Conservation (phyloP, 441 rosid genomes). For the Rhodomyrtus psidioides region DNA sequence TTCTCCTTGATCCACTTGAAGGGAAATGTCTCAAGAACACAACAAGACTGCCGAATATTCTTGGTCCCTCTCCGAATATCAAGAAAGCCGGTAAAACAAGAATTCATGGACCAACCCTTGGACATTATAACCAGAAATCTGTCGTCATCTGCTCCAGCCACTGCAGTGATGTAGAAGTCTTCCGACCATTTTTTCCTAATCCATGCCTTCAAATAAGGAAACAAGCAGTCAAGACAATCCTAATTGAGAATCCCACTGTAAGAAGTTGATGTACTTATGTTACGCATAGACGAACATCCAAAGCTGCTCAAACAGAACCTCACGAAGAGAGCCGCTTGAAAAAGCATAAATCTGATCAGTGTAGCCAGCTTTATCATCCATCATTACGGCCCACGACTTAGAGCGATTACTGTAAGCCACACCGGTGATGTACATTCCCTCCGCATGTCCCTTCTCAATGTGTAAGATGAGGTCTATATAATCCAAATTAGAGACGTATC, state of each 20-base stretch:
- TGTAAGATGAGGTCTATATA: background rate
- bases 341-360: background rate
- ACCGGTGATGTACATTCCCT: background rate
- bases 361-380: background rate
- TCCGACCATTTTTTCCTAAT: constrained; percentile 6
- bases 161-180: constrained; percentile 4
- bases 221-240: background rate
- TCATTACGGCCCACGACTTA: background rate
- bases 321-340: background rate
- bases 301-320: background rate
- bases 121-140: constrained; percentile 8
- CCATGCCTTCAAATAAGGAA: constrained; percentile 3
- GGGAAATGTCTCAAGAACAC: constrained; percentile 1
- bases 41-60: constrained; percentile 6
- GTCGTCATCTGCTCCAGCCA: constrained; percentile 4
- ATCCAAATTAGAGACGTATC: background rate
- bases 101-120: background rate
- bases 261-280: background rate
- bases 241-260: background rate
- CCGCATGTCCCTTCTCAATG: background rate
- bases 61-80: background rate
- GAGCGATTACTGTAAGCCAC: background rate
- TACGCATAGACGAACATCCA: background rate
- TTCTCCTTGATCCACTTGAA: constrained; percentile 8
- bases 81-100: background rate